These are phyloP conservation scores for Trichoderma harzianum DNA, from an alignment of 2,329 filamentous ascomycete species.

Conservation along the genomic window DNA sequence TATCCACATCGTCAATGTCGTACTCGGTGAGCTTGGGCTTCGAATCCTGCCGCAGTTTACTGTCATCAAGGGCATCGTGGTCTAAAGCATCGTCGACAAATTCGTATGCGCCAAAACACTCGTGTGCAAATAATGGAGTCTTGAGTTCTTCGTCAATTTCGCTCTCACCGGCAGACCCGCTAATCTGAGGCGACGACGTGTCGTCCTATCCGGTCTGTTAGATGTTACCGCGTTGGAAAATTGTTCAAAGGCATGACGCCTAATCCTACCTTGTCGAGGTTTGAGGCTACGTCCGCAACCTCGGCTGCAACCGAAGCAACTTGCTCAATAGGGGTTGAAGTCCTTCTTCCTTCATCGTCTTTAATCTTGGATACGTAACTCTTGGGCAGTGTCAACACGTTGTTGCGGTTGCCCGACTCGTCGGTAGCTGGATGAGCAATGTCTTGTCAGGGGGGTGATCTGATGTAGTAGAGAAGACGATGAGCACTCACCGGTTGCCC, in stretches of 20 bases:
- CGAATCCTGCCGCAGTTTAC: constrained; percentile 2
- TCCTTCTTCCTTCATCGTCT: constrained; percentile 23
- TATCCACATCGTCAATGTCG: constrained; percentile 29
- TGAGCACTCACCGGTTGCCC: constrained; percentile 52
- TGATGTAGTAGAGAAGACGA: neutral
- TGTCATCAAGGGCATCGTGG: constrained; percentile 25
- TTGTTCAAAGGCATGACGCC: neutral
- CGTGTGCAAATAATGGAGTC: constrained; percentile 47
- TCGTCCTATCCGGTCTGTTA: constrained; percentile 22
- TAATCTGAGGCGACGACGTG: constrained; percentile 15
- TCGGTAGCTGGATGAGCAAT: constrained; percentile 19
- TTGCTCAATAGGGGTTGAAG: constrained; percentile 39
- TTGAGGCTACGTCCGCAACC: constrained; percentile 41
- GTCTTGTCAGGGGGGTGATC: neutral
- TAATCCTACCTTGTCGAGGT: constrained; percentile 32
- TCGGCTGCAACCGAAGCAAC: constrained; percentile 44
- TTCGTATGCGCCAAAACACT: constrained; percentile 42
- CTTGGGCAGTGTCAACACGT: constrained; percentile 23
- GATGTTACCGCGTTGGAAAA: neutral
- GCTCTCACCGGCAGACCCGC: constrained; percentile 17
- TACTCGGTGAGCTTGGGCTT: constrained; percentile 21
- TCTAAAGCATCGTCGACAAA: constrained; percentile 33
- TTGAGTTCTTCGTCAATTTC: constrained; percentile 26
- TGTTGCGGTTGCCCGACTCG: constrained; percentile 19
- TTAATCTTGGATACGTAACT: constrained; percentile 18